Conservation (phyloP, 1,284 basidiomycete genomes). For the Fomitopsis schrenkii region DNA sequence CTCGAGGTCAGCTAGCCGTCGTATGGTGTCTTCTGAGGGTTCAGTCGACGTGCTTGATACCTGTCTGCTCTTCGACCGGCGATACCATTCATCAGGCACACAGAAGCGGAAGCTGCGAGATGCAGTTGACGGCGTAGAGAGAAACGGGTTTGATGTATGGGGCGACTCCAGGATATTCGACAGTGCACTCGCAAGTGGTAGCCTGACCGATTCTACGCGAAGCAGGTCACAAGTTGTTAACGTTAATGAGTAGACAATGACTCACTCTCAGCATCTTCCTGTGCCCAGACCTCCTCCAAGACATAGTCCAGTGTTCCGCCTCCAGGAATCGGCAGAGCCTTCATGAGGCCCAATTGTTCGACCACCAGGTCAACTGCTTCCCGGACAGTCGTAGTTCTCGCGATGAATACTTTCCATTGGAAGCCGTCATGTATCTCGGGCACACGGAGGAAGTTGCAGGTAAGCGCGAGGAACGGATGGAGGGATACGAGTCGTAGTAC, state of each 20-base stretch:
- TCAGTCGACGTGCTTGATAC: conserved; percentile 41
- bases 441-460: conserved; percentile 62
- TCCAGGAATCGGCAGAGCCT: conserved; percentile 54
- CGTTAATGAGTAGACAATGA: conserved; percentile 1
- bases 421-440: conserved; percentile 78
- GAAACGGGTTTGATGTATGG: conserved; percentile 33
- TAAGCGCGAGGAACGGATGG: conserved; percentile 54
- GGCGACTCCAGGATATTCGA: conserved; percentile 40
- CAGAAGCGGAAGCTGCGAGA: conserved; percentile 52
- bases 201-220: conserved; percentile 16
- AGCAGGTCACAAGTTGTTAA: neutral
- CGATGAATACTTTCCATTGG: conserved; percentile 59
- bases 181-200: conserved; percentile 18
- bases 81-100: conserved; percentile 78
- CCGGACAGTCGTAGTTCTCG: conserved; percentile 46
- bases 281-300: conserved; percentile 59
- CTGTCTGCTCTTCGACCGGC: conserved; percentile 55
- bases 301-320: conserved; percentile 62
- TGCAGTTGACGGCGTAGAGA: conserved; percentile 25
- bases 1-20: conserved; percentile 45
- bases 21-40: conserved; percentile 49
- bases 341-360: conserved; percentile 69
- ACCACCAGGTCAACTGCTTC: conserved; percentile 52
- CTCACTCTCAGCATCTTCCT: conserved; percentile 48
- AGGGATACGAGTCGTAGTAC: conserved; percentile 68